Evolutionary conservation across 2,329 filamentous ascomycete species (phyloP).

Genomic region (Aspergillus arachidicola): DNA sequence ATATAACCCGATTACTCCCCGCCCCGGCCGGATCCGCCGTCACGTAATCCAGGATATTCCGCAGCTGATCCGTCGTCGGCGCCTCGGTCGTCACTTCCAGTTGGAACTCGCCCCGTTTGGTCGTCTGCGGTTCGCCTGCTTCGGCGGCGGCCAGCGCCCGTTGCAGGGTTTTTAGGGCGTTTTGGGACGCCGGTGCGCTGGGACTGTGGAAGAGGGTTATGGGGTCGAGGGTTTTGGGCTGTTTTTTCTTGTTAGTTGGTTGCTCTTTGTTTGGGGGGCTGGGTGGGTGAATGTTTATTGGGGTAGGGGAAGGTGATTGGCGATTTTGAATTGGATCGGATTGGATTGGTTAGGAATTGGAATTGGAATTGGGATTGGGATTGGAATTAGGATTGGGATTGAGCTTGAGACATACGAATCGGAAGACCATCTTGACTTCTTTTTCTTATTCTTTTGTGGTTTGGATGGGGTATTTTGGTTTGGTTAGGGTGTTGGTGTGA

Average conservation of each 20-base stretch:
- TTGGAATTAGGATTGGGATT: neutral
- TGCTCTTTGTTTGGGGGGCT: neutral
- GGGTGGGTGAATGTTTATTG: too few species aligned
- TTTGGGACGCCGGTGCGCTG: slow-evolving; percentile 69
- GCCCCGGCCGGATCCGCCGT: slow-evolving; percentile 51
- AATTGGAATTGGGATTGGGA: neutral
- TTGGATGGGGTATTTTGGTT: neutral
- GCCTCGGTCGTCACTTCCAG: slow-evolving; percentile 78
- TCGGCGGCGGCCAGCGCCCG: slow-evolving; percentile 74
- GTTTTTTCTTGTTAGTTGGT: slow-evolving; percentile 11
- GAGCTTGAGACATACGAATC: slow-evolving; percentile 22
- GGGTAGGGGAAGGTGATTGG: too few species aligned
- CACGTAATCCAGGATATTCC: slow-evolving; percentile 77
- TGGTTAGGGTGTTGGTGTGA: neutral
- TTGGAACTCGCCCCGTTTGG: slow-evolving; percentile 73
- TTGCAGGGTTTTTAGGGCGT: slow-evolving; percentile 76
- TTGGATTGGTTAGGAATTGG: neutral
- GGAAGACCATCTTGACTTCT: slow-evolving; percentile 25
- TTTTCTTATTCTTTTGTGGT: neutral
- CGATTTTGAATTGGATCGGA: neutral
- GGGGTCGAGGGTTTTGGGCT: slow-evolving; percentile 84
- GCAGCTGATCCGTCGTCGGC: slow-evolving; percentile 80
- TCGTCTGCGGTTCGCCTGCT: slow-evolving; percentile 72
- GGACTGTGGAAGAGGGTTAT: slow-evolving; percentile 96
- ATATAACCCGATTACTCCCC: slow-evolving; percentile 66